Conservation (phyloP, 768 basidiomycete genomes). For the Strobilomyces dryophilus region DNA sequence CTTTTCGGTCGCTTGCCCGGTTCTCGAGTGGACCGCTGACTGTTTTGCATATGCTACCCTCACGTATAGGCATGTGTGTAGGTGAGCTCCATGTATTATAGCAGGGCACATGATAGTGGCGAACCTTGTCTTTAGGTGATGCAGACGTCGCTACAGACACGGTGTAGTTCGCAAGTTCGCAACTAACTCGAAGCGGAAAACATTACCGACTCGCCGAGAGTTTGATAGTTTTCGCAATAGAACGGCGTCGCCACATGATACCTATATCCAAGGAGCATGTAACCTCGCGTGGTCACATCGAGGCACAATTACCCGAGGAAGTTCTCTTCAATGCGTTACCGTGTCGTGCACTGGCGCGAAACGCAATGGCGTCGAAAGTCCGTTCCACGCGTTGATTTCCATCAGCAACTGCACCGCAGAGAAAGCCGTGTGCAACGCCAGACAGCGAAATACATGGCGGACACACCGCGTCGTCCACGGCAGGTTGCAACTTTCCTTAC, state of each 20-base stretch:
- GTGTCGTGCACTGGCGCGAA: background rate
- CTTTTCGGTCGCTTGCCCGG: background rate
- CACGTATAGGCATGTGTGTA: background rate
- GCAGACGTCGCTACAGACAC: constrained; percentile 1
- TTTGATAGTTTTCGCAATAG: background rate
- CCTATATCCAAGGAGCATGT: background rate
- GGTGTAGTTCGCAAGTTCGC: background rate
- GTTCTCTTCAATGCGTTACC: background rate
- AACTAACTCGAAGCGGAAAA: background rate
- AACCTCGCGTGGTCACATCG: background rate
- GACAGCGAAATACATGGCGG: background rate
- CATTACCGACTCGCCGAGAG: background rate
- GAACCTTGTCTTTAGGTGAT: background rate
- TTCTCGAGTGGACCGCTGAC: background rate
- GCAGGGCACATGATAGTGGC: constrained; percentile 2
- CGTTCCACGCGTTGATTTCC: constrained; percentile 9
- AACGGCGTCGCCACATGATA: background rate
- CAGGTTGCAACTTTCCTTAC: background rate
- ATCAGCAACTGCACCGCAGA: background rate
- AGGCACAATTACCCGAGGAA: background rate
- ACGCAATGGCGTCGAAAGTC: background rate
- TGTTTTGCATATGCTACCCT: background rate
- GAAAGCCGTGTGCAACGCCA: background rate
- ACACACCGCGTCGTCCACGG: background rate
- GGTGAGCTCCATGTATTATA: background rate